Conservation (phyloP, 768 basidiomycete genomes). For the Rhodotorula toruloides region DNA sequence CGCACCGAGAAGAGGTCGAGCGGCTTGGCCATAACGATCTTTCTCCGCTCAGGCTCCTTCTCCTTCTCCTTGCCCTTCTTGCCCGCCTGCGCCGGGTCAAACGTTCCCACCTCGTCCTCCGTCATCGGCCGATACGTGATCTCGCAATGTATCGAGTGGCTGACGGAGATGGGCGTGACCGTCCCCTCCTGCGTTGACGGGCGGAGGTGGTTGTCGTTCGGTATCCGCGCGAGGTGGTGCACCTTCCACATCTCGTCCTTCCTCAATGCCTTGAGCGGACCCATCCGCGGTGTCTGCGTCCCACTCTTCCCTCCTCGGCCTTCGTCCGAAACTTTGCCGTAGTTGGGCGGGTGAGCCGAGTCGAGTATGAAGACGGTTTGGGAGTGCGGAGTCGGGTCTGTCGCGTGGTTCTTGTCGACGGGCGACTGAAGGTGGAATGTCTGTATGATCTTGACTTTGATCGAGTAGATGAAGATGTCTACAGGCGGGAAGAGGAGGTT, state of each 20-base stretch:
- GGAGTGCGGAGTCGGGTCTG: constrained; percentile 7
- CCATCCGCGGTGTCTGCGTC: constrained; percentile 4
- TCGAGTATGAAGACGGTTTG: constrained; percentile 35
- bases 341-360: constrained; percentile 27
- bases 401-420: constrained; percentile 9
- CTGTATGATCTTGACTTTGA: constrained; percentile 39
- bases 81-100: background rate
- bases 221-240: constrained; percentile 35
- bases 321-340: constrained; percentile 22
- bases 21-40: constrained; percentile 30
- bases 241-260: constrained; percentile 31
- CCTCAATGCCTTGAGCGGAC: constrained; percentile 21
- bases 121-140: constrained; percentile 27
- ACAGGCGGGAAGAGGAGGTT: constrained; percentile 32
- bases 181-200: constrained; percentile 35
- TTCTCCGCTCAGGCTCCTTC: constrained; percentile 28
- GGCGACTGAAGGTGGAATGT: constrained; percentile 27
- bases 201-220: constrained; percentile 36
- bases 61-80: constrained; percentile 24
- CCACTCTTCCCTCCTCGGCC: background rate
- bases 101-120: constrained; percentile 19
- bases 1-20: constrained; percentile 25
- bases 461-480: constrained; percentile 31
- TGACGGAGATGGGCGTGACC: constrained; percentile 22
- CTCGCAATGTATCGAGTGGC: constrained; percentile 32